Percentiles rank a stretch among this genome's conserved stretches.
Evolutionary conservation across 257 asterid genomes (phyloP).

Genomic region (Solanum sitiens): DNA sequence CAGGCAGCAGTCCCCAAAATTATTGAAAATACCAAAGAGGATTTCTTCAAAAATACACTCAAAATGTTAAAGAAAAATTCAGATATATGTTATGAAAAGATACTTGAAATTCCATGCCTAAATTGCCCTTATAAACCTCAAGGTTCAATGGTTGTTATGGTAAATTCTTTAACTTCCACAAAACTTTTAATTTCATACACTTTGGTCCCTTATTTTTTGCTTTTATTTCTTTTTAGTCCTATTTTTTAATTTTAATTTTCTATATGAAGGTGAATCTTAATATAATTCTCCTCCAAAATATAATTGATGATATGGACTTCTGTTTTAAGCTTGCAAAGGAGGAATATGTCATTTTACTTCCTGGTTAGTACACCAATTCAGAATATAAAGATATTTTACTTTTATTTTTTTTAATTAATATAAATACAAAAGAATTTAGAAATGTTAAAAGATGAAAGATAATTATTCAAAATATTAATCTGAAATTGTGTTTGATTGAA

Average conservation of each 20-base stretch:
- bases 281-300: constrained; percentile 35
- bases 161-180: background rate
- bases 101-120: constrained; percentile 46
- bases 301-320: constrained; percentile 64
- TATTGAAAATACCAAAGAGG: constrained; percentile 41
- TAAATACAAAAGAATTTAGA: background rate
- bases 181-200: background rate
- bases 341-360: constrained; percentile 72
- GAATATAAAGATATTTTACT: background rate
- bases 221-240: background rate
- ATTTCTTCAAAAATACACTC: constrained; percentile 32
- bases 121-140: constrained; percentile 54
- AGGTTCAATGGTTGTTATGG: constrained; percentile 86
- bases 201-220: background rate
- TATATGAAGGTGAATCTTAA: constrained; percentile 47
- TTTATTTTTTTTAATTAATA: background rate
- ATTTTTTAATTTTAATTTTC: background rate
- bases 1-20: constrained; percentile 83
- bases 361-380: constrained; percentile 33
- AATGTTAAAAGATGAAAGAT: background rate
- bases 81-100: constrained; percentile 33
- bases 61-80: constrained; percentile 41
- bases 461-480: background rate
- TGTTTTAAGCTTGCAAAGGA: constrained; percentile 66
- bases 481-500: background rate